Base-by-base conservation (phyloP, 768 basidiomycete genomes). In the Hebeloma cylindrosporum region DNA sequence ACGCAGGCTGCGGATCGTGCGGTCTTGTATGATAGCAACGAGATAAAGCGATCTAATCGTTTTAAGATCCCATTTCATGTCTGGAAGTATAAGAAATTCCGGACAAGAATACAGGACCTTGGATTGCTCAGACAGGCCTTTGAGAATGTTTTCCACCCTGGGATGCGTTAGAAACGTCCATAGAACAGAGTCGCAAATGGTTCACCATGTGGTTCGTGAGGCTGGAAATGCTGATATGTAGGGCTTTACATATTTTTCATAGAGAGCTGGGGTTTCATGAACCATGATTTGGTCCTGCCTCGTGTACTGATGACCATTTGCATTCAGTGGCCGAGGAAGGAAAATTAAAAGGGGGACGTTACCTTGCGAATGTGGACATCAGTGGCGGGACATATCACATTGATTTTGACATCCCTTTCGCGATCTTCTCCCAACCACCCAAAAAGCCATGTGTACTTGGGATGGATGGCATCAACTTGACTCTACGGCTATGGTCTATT, bases 21-120 rank as follows among this genome's bases (percentile, higher is more conserved):
- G 61, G 43, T 84, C 79, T 25, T 79, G 76, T 0, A 75, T 78
- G 45, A 99, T 76, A 0, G 87, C 91, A 28, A 93, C 71, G 46
- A 98, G 82, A 63, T 99, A 98, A 40, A 99, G 72, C 1, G 89
- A 78, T 0, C 79, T 66, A n/a, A 88, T 52, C 0, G 81, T 88
- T 17, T 70, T 77, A 21, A 82, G 74, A 60, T 98, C 93, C 95
- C 95, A 98, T 69, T 97, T 98, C 81, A 96, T 87, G 66, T 99
- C 95, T 0, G 95, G 95, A 0, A 96, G 66, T 43, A 99, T 82
- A 28, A 95, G 53, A 57, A 88, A 96, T 4, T 76, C 71, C 0
- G 77, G 63, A 9, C 73, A 75, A 2, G 83, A 76, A 57, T 74
- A 83, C 14, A 96, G 66, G 17, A 97, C 63, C 32, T 84, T 82